These are phyloP conservation scores for Pseudophaeomoniella oleicola DNA, from an alignment of 2,329 filamentous ascomycete species.

Conservation along the genomic window DNA sequence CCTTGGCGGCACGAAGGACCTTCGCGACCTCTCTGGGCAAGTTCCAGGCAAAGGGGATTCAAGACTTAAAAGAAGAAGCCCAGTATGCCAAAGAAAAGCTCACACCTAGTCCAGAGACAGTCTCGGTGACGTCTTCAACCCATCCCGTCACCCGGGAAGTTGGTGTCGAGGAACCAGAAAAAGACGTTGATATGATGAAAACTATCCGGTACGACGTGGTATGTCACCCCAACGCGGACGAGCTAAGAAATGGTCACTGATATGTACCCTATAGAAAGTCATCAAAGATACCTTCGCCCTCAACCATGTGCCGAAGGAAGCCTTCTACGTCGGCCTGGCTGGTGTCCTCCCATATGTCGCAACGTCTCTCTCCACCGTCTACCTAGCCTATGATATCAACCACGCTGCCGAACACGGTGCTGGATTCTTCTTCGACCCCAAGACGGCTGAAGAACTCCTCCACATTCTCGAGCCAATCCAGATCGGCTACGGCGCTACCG, in stretches of 20 bases:
- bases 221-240: conserved; percentile 15
- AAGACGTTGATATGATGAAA: conserved; percentile 35
- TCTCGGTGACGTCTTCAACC: conserved; percentile 43
- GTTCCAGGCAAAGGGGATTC: conserved; percentile 21
- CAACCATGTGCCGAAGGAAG: conserved; percentile 49
- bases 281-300: conserved; percentile 58
- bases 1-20: conserved; percentile 29
- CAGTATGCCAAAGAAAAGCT: conserved; percentile 40
- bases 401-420: conserved; percentile 46
- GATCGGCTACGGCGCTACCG: conserved; percentile 77
- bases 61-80: conserved; percentile 19
- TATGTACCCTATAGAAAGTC: conserved; percentile 32
- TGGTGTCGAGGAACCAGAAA: conserved; percentile 18
- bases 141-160: conserved; percentile 34
- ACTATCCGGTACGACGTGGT: conserved; percentile 45
- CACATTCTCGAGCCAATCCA: conserved; percentile 72
- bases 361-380: conserved; percentile 71
- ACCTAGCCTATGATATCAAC: conserved; percentile 70
- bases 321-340: conserved; percentile 54
- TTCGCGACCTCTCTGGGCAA: conserved; percentile 33
- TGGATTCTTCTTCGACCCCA: conserved; percentile 50
- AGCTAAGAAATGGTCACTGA: neutral
- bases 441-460: conserved; percentile 58
- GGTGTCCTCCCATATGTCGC: conserved; percentile 75
- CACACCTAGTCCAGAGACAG: conserved; percentile 42